Base-by-base conservation (phyloP, 176 grass and related monocot genomes). In the Juncus inflexus region DNA sequence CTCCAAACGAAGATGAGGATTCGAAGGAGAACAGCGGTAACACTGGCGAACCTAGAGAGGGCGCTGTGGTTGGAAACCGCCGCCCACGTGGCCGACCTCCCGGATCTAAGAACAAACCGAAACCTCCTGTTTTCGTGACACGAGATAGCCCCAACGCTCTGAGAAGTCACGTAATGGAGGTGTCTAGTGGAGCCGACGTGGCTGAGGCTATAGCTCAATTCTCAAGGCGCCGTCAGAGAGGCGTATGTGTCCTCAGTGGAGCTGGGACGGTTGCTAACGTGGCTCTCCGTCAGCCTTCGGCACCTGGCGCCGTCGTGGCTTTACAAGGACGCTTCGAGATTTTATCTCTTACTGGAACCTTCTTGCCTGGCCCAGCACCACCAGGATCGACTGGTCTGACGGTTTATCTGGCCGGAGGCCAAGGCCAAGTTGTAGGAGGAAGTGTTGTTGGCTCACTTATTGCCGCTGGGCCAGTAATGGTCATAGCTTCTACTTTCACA, bases 101-200 rank as follows among this genome's bases (percentile, higher is more conserved):
- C n/a, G 91, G 91, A 0, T 96, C 91, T 40, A 96, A 90, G 87
- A 96, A 96, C 84, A 96, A 96, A 68, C 81, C 91, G 0, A 96
- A 96, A 85, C 84, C 91, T 14, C 91, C 91, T 77, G 90, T 96
- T 68, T 96, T 96, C 61, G 79, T 96, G 40, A 90, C 91, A 8
- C 87, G 87, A 9, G 91, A 90, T 72, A 90, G 91, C 79, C 91
- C 91, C 66, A 90, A 90, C 79, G 81, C 91, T 41, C 87, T 96
- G 59, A 70, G 79, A 63, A 91, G 91, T 76, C 91, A 96, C 67
- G 91, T 91, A 51, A 81, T 96, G 91, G 87, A 96, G 91, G 84
- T 96, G 12, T 84, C 82, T 0, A 81, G 84, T 4, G 91, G 91
- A 6, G 87, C 91, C 1, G 91, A 96, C 66, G 84, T 96, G 4